phyloP scores from a whole-genome alignment of 441 rosid genomes.

The Pelargonium myrrhifolium region DNA sequence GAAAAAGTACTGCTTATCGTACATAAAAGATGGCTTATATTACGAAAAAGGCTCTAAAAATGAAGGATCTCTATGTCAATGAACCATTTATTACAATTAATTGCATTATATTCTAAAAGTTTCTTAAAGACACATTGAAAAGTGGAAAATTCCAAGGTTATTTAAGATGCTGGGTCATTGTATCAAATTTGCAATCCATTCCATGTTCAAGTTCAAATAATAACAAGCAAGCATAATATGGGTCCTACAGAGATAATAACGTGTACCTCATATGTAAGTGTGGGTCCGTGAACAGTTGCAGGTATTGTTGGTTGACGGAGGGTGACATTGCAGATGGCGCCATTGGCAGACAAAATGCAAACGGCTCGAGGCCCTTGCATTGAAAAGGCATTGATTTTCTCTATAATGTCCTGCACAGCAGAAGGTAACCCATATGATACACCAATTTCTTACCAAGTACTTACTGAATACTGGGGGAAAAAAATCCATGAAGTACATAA shows the following conservation, averaged over 20 bases:
- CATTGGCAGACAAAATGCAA: constrained; percentile 91
- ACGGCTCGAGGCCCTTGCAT: constrained; percentile 86
- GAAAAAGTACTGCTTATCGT: not conserved
- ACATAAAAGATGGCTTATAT: not conserved
- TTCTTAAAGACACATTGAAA: not conserved
- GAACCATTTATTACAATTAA: not conserved
- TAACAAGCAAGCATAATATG: not conserved
- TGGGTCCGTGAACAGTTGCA: constrained; percentile 32
- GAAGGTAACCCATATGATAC: not conserved
- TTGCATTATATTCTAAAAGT: not conserved
- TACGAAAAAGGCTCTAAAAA: not conserved
- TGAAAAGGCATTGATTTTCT: constrained; percentile 67
- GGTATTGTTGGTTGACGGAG: constrained; percentile 54
- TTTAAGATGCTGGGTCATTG: not conserved
- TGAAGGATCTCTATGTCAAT: not conserved
- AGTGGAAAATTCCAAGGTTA: not conserved
- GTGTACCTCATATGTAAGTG: constrained; percentile 72
- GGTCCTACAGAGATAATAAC: constrained; percentile 2
- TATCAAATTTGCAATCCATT: not conserved
- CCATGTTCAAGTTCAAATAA: not conserved
- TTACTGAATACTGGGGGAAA: too few relatives aligned
- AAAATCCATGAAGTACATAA: too few relatives aligned
- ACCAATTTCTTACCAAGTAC: too few relatives aligned
- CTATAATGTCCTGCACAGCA: constrained; percentile 62
- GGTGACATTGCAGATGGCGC: constrained; percentile 73